These are phyloP conservation scores for Brasenia schreberi DNA, from an alignment of 164 flowering plant species.

Conservation along the genomic window DNA sequence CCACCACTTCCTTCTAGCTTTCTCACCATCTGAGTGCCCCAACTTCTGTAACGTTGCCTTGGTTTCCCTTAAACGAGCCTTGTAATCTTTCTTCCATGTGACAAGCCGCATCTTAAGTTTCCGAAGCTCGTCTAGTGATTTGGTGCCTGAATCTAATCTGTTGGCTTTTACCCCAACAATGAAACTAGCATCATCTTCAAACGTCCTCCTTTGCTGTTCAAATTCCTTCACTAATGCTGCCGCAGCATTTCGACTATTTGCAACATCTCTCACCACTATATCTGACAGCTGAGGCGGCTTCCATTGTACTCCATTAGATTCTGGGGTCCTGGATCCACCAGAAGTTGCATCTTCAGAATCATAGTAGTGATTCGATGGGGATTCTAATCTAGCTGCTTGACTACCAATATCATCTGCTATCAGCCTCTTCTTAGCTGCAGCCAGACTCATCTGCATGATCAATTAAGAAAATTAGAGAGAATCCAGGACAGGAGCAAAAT, in stretches of 20 bases:
- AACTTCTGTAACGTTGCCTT: slow-evolving; percentile 46
- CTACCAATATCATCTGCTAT: slow-evolving; percentile 23
- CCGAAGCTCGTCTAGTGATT: slow-evolving; percentile 48
- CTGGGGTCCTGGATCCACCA: slow-evolving; percentile 45
- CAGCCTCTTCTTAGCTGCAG: slow-evolving; percentile 58
- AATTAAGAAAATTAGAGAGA: not conserved
- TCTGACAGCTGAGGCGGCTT: slow-evolving; percentile 18
- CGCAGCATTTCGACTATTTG: slow-evolving; percentile 25
- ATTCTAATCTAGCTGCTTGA: slow-evolving; percentile 35
- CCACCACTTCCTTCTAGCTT: slow-evolving; percentile 61
- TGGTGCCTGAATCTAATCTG: slow-evolving; percentile 9
- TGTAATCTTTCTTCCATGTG: slow-evolving; percentile 80
- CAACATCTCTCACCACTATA: slow-evolving; percentile 20
- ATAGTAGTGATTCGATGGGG: slow-evolving; percentile 28
- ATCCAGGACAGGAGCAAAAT: too few relatives aligned
- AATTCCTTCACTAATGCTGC: slow-evolving; percentile 48
- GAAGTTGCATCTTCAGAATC: slow-evolving; percentile 57
- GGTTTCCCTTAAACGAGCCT: slow-evolving; percentile 42
- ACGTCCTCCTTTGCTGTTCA: slow-evolving; percentile 45
- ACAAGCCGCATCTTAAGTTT: slow-evolving; percentile 48
- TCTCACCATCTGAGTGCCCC: slow-evolving; percentile 29
- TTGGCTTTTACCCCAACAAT: slow-evolving; percentile 33
- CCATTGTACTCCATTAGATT: slow-evolving; percentile 23
- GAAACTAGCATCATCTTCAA: slow-evolving; percentile 55
- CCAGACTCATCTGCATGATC: slow-evolving; percentile 51